Base-by-base conservation (phyloP, 164 flowering plant species). In the Macadamia tetraphylla region DNA sequence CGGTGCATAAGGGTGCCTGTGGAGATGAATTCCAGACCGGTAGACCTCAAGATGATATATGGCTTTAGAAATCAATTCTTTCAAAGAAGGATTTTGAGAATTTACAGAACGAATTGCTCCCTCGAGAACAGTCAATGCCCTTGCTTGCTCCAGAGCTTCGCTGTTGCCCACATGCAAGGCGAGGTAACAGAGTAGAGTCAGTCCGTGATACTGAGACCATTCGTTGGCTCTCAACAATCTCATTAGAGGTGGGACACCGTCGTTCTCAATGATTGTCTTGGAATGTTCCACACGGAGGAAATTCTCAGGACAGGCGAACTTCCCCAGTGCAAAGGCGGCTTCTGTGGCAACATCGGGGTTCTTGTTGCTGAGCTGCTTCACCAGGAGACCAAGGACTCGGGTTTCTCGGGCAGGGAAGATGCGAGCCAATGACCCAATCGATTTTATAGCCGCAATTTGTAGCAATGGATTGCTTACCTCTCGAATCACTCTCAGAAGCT, bases 401-500 rank as follows among this genome's bases (percentile, higher is more conserved):
- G 90, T 88, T 67, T 93, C 95, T 58, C 83, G 86, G 0, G 96
- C 94, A 0, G 90, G 83, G 63, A 89, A 93, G 6, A 92, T 86
- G 52, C 88, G 74, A 5, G 98, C 94, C 73, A 93, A 70, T 12
- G 82, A 87, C 13, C 98, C 98, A 61, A 93, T 81, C 0, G 97
- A 76, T 71, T 68, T 85, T n/a, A 93, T 77, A 1, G 94, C 86
- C 10, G 88, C 87, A 63, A 80, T 73, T 70, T 70, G 81, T 67
- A 91, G 69, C 5, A 63, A 18, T 0, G 81, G 76, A 61, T 43
- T 69, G 15, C 74, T 74, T 17, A 68, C 74, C 49, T 80, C 85
- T 51, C 73, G 75, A 7, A 86, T 77, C 44, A 93, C 71, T 66
- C 82, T 86, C 65, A 89, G 71, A 3, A 89, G 84, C 78, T 89